Conservation (phyloP, 2,329 filamentous ascomycete species). For the Cladosporium colombiae region DNA sequence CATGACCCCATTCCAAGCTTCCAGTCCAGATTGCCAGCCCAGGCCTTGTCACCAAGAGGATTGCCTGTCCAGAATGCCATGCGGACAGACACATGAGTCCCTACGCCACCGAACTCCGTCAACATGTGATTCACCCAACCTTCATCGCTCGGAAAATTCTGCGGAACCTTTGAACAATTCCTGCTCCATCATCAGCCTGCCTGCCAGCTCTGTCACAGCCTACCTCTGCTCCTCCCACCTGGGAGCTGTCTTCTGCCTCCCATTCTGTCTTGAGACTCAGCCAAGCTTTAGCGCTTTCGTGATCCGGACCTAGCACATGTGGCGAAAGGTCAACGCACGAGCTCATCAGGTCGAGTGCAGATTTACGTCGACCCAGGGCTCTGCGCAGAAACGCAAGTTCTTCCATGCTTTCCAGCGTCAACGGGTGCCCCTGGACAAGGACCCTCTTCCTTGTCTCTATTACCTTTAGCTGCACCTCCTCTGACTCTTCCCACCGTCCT, state of each 20-base stretch:
- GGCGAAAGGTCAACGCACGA: background rate
- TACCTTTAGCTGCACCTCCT: background rate
- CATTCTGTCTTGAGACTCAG: background rate
- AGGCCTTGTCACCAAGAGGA: too few species aligned
- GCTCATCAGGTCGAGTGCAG: background rate
- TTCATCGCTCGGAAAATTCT: background rate
- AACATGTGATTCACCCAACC: background rate
- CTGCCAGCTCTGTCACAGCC: background rate
- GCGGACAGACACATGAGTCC: too few species aligned
- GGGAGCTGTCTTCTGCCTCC: background rate
- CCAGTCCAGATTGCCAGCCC: too few species aligned
- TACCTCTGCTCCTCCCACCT: background rate
- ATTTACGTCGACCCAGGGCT: background rate
- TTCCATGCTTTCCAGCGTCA: conserved; percentile 15
- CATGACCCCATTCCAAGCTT: too few species aligned
- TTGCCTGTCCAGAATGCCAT: too few species aligned
- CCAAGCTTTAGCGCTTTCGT: background rate
- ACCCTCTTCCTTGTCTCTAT: conserved; percentile 13
- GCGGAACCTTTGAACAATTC: background rate
- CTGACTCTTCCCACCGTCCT: conserved; percentile 19
- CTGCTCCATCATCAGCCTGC: background rate
- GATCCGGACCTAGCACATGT: background rate
- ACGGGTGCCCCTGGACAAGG: conserved; percentile 21
- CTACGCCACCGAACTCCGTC: too few species aligned
- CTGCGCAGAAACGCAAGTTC: conserved; percentile 16